These are phyloP conservation scores for Prosopis cineraria DNA, from an alignment of 306 rosid genomes.

Conservation along the genomic window DNA sequence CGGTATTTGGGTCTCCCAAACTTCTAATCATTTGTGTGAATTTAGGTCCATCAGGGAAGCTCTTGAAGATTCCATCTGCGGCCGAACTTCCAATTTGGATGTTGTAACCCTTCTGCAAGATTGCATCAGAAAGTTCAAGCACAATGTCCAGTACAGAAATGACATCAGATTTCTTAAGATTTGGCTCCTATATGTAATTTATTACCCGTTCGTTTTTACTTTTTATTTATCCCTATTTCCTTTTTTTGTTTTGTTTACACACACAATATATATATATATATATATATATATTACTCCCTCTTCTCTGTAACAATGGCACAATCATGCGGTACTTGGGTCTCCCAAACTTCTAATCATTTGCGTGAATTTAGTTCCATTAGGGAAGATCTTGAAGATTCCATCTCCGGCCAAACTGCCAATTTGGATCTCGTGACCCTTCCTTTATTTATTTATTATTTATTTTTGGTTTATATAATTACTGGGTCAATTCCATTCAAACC, in stretches of 20 bases:
- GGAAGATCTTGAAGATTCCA: slow-evolving; percentile 45
- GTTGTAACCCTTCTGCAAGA: slow-evolving; percentile 46
- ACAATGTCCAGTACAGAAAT: slow-evolving; percentile 45
- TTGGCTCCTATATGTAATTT: slow-evolving; percentile 59
- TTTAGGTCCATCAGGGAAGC: slow-evolving; percentile 54
- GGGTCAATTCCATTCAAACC: background rate
- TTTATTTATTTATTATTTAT: too few relatives aligned
- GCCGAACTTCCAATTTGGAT: slow-evolving; percentile 29
- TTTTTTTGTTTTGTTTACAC: too few relatives aligned
- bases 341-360: background rate
- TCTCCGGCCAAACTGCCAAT: slow-evolving; percentile 33
- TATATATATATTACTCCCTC: too few relatives aligned
- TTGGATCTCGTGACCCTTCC: slow-evolving; percentile 36
- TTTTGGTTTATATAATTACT: background rate
- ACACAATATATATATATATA: too few relatives aligned
- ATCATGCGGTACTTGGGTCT: background rate
- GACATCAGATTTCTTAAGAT: slow-evolving; percentile 68
- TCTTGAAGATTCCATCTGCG: slow-evolving; percentile 41
- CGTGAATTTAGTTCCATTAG: slow-evolving; percentile 47
- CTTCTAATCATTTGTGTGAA: background rate
- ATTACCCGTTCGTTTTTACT: background rate
- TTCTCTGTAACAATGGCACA: background rate
- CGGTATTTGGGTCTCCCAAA: background rate
- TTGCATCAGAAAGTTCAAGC: slow-evolving; percentile 52
- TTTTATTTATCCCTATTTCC: background rate